Evolutionary conservation across 83 land plant species (phyloP), one percentile per base, ranked within the genome.

Genomic region (Thuja plicata): DNA sequence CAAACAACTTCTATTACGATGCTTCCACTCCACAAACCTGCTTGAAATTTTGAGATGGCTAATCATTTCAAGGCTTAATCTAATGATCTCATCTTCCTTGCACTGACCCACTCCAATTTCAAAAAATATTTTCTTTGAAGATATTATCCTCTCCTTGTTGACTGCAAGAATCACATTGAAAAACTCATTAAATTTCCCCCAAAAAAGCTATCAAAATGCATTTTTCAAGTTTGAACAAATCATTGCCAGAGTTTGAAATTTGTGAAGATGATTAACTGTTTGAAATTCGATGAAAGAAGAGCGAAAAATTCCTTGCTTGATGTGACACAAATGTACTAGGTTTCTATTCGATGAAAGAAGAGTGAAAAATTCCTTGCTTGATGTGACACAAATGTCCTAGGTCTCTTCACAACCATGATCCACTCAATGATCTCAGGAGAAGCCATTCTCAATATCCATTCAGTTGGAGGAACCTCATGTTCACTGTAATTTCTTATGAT

Each of bases 361-460:
- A n/a, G n/a, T n/a, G n/a, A n/a, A n/a, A 3, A 35, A 35, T 24
- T n/a, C 87, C 71, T 88, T 91, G 92, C 96, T 83, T 91, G 89
- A 52, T 89, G 84, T 95, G 93, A 90, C 34, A 94, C 57, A 40
- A 45, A 3, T 1, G 92, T 93, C 40, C 92, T 92, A 30, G 93
- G 90, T 32, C 66, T 90, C 91, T 94, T 94, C 85, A 88, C 82
- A 37, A 95, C 95, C 77, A 86, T 45, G 12, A 95, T 40, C 45
- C 57, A 85, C 5, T 94, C 89, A 17, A 93, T 27, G 4, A 12
- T 35, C 12, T 92, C 15, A 8, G 96, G 95, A 37, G 91, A 88
- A 1, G 91, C 85, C 86, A 91, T 92, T 37, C 86, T 92, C 96
- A 94, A 94, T 37, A 17, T 76, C 89, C 96, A 95, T 37, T 21